These are phyloP conservation scores for Hibiscus tridactylites DNA, from an alignment of 345 rosid genomes.

Conservation along the genomic window DNA sequence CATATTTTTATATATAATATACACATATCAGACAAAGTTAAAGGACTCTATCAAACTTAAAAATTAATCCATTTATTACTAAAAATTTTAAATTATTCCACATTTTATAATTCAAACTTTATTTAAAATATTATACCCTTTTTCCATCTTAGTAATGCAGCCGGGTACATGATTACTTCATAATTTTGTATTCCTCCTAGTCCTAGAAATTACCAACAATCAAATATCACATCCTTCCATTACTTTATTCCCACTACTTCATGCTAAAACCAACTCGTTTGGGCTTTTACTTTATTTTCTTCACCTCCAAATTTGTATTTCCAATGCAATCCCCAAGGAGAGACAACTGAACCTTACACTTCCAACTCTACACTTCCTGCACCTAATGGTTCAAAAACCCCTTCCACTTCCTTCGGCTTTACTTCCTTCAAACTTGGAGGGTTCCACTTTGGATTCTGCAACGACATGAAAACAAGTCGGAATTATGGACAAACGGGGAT, in stretches of 20 bases:
- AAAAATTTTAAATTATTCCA: no score
- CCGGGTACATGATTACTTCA: no score
- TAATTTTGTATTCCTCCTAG: no score
- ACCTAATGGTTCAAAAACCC: constrained; percentile 49
- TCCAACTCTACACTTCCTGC: constrained; percentile 47
- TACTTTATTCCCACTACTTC: neutral
- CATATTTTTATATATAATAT: no score
- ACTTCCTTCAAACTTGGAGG: constrained; percentile 66
- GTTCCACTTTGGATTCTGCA: constrained; percentile 87
- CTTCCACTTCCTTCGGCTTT: constrained; percentile 51
- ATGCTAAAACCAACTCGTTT: neutral
- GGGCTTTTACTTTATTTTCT: neutral
- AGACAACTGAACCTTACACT: constrained; percentile 23
- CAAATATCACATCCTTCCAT: no score
- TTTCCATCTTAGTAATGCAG: no score
- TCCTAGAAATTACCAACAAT: no score
- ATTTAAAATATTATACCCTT: no score
- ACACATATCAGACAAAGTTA: no score
- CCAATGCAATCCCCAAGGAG: neutral
- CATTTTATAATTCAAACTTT: no score
- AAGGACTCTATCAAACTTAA: no score
- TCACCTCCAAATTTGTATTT: neutral
- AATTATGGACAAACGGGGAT: neutral
- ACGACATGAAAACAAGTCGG: neutral
- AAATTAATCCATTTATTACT: no score